Base-by-base conservation (phyloP, 2,329 filamentous ascomycete species). In the Aspergillus oerlinghausenensis region DNA sequence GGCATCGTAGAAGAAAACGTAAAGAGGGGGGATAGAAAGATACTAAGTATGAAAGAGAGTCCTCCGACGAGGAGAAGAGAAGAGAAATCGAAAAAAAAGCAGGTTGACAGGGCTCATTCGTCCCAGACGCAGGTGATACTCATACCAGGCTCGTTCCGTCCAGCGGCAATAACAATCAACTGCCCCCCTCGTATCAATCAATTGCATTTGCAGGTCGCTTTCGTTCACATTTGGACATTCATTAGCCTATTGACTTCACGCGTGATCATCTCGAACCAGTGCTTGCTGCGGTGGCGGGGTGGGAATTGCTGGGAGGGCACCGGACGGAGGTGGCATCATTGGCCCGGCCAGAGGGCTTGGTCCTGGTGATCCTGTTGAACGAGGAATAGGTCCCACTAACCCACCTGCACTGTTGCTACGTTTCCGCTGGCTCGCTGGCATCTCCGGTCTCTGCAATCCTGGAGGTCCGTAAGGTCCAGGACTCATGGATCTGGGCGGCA, bases 251-350 rank as follows among this genome's bases (percentile, higher is more conserved):
- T 54, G 59, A 47, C 26, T 55, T 60, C 62, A 63, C 40, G 51
- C 48, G 47, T 56, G 50, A 68, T 83, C 81, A 38, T 81, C 81
- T 5, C 82, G 81, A 43, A 85, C 79, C 55, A 70, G 42, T 74
- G 68, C 55, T 71, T 73, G 55, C 65, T 69, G 53, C 60, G 73
- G 50, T 62, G 68, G 58, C 49, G 65, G 66, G 48, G 65, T 70
- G 42, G 79, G 79, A 63, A 82, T 79, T 5, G 77, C 76, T 61
- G 69, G 68, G 11, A 69, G 66, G 7, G 63, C 62, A 23, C 53
- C 77, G 77, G 50, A 78, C 70, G 55, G 80, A n/a, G 60, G 60
- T 49, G 63, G 63, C 25, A 50, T 54, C 23, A 43, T 55, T 14
- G 61, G 55, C 40, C 60, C 64, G 21, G 68, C 69, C 5, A 70